Conservation (phyloP, 2,329 filamentous ascomycete species). For the Hymenoscyphus infarciens region DNA sequence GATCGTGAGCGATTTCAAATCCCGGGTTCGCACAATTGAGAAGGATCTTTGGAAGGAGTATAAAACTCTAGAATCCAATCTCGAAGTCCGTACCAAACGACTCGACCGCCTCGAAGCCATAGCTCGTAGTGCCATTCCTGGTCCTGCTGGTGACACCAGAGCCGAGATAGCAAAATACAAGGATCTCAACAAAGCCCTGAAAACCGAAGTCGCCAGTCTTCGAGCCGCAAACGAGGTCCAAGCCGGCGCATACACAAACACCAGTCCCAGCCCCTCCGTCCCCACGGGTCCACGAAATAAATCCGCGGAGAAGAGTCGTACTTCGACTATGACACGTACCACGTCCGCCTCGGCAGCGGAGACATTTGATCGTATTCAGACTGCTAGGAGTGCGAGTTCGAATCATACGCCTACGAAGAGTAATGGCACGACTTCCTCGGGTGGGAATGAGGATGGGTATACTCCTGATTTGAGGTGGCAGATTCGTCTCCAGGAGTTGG, state of each 20-base stretch:
- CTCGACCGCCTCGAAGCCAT: conserved; percentile 83
- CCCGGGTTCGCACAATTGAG: conserved; percentile 80
- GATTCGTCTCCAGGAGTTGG: conserved; percentile 79
- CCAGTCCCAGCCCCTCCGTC: conserved; percentile 37
- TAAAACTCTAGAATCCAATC: conserved; percentile 74
- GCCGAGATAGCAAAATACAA: conserved; percentile 59
- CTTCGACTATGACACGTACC: conserved; percentile 49
- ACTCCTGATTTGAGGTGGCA: conserved; percentile 72
- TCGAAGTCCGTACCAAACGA: conserved; percentile 77
- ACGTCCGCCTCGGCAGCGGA: conserved; percentile 43
- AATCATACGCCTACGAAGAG: not conserved
- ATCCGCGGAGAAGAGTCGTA: conserved; percentile 24
- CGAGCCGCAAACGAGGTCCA: conserved; percentile 49
- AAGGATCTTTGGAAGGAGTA: conserved; percentile 89
- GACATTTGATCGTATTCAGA: conserved; percentile 41
- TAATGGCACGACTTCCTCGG: not conserved
- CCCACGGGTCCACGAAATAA: conserved; percentile 35
- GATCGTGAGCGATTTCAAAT: conserved; percentile 73
- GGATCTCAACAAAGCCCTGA: conserved; percentile 59
- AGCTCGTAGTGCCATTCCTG: conserved; percentile 62
- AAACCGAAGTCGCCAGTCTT: conserved; percentile 67
- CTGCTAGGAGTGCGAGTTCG: conserved; percentile 34
- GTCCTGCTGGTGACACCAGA: conserved; percentile 19
- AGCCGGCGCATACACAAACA: conserved; percentile 38
- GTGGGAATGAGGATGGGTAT: conserved; percentile 37